These are phyloP conservation scores for Gossypium thurberi DNA, from an alignment of 345 rosid species.

Conservation along the genomic window DNA sequence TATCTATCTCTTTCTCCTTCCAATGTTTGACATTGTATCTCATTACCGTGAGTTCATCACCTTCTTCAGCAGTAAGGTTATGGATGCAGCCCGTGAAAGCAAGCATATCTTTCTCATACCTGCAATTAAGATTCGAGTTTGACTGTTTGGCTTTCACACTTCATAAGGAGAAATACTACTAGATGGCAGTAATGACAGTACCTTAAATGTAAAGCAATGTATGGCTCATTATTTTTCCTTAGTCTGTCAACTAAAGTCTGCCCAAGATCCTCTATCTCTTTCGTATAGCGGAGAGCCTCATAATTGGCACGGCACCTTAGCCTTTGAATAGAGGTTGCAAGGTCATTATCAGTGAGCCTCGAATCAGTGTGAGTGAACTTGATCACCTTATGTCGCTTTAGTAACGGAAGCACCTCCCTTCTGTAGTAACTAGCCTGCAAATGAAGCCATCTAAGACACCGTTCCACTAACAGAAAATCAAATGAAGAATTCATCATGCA, in stretches of 20 bases:
- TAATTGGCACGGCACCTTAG: background rate
- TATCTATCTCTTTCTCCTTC: constrained; percentile 95
- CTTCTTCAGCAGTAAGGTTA: constrained; percentile 71
- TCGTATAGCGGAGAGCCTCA: background rate
- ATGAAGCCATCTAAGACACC: background rate
- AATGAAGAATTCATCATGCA: background rate
- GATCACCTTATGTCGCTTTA: background rate
- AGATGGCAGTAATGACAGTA: background rate
- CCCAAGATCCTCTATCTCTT: background rate
- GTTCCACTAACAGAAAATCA: background rate
- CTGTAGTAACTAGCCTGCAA: constrained; percentile 4
- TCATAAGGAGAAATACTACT: background rate
- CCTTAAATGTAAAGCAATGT: background rate
- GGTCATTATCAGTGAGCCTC: background rate
- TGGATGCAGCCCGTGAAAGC: constrained; percentile 97
- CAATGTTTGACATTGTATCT: constrained; percentile 74
- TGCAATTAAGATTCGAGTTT: constrained; percentile 4
- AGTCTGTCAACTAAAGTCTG: background rate
- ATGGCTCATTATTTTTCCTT: background rate
- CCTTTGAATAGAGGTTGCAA: background rate
- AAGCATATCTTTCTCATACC: constrained; percentile 63
- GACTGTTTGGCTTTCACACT: background rate
- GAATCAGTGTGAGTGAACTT: background rate
- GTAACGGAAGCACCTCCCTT: background rate
- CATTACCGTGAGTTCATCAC: constrained; percentile 68